Conservation (phyloP, 2,329 filamentous ascomycete species). For the Paecilomyces dactylethromorphus region DNA sequence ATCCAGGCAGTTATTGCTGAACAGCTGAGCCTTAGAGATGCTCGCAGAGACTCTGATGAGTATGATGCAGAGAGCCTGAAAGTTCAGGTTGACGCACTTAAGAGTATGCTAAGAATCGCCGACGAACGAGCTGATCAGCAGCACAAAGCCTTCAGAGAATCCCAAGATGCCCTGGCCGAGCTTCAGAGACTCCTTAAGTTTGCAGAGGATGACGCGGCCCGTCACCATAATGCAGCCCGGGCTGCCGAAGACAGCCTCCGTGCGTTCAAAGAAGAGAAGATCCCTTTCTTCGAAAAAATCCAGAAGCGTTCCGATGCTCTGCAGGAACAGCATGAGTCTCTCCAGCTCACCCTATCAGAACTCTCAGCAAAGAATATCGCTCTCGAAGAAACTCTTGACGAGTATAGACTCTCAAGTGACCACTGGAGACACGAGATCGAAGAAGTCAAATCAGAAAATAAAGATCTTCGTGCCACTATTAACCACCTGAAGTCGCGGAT, state of each 20-base stretch:
- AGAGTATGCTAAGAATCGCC: constrained; percentile 59
- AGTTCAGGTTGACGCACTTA: constrained; percentile 59
- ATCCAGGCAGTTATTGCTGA: constrained; percentile 58
- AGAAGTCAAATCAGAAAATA: constrained; percentile 55
- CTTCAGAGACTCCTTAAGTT: constrained; percentile 63
- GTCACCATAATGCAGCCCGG: constrained; percentile 45
- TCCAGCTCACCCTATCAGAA: constrained; percentile 47
- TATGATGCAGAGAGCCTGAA: constrained; percentile 45
- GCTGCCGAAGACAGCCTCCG: constrained; percentile 61
- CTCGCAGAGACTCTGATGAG: constrained; percentile 45
- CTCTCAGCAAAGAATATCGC: constrained; percentile 55
- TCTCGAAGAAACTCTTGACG: constrained; percentile 55
- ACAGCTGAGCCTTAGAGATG: constrained; percentile 48
- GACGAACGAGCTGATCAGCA: constrained; percentile 61
- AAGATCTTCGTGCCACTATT: constrained; percentile 67
- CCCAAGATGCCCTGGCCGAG: constrained; percentile 67
- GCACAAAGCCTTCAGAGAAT: constrained; percentile 54
- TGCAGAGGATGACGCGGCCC: constrained; percentile 51
- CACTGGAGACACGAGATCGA: constrained; percentile 56
- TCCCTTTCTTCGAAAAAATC: constrained; percentile 57
- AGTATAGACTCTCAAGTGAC: constrained; percentile 55
- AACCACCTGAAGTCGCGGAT: constrained; percentile 69
- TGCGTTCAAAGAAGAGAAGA: constrained; percentile 61
- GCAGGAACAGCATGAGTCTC: constrained; percentile 57
- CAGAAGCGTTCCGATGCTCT: constrained; percentile 63